A percentile compares a stretch with the other conserved stretches of the same genome.
Evolutionary conservation across 2,329 filamentous ascomycete species (phyloP).

Genomic region (Aspergillus fumigatus): DNA sequence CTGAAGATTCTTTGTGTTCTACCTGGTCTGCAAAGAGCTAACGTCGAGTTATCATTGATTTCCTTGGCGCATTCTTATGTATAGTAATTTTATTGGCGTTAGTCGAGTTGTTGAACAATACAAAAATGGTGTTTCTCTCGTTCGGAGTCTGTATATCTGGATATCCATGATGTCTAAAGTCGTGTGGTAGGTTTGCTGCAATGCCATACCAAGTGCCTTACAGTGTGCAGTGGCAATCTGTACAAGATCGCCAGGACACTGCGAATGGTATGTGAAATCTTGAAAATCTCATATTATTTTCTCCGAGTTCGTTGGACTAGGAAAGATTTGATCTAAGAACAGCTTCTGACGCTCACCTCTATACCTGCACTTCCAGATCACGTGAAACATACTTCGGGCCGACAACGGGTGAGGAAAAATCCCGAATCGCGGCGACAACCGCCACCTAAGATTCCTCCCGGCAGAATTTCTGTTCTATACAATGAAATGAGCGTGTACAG

Average conservation of each 20-base stretch:
- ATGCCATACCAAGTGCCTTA: not conserved
- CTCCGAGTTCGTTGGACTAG: not conserved
- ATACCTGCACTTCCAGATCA: not conserved
- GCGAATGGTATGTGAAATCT: not conserved
- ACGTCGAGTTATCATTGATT: not conserved
- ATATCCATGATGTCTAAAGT: no score
- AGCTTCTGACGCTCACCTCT: not conserved
- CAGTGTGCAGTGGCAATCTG: not conserved
- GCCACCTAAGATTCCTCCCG: conserved; percentile 17
- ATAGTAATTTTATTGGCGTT: not conserved
- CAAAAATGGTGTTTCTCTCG: not conserved
- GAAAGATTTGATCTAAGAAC: not conserved
- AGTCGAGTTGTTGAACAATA: not conserved
- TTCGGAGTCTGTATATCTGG: not conserved
- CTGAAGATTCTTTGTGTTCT: conserved; percentile 11
- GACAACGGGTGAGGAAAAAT: conserved; percentile 7
- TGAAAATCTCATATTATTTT: not conserved
- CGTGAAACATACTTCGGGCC: not conserved
- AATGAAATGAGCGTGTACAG: conserved; percentile 2
- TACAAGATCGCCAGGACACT: not conserved
- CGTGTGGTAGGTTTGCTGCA: no score
- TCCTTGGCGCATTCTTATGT: conserved; percentile 9
- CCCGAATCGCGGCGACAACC: conserved; percentile 24
- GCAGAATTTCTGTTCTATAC: conserved; percentile 6
- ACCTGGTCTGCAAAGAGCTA: not conserved